Conservation (phyloP, 2,329 filamentous ascomycete genomes). For the Ceratocystis albifundus region DNA sequence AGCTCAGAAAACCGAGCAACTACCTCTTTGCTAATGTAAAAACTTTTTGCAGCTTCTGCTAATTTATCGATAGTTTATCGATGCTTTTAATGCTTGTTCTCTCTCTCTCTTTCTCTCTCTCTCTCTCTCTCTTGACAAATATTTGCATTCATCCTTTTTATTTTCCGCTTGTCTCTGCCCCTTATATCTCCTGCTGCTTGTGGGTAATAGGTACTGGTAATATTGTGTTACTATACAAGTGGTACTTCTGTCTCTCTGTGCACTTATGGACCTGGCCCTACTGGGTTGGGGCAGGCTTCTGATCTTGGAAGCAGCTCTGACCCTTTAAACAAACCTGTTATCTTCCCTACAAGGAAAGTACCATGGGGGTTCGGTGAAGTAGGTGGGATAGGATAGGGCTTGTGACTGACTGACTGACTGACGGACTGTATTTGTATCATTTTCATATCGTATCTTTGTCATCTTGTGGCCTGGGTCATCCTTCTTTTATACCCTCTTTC, state of each 20-base stretch:
- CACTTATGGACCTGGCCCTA: too few species aligned
- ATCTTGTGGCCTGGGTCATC: too few species aligned
- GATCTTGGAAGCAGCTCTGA: not conserved
- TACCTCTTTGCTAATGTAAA: too few species aligned
- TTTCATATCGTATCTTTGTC: too few species aligned
- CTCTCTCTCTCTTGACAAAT: constrained; percentile 7
- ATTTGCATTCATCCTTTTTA: not conserved
- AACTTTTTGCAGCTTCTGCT: too few species aligned
- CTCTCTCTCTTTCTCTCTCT: too few species aligned
- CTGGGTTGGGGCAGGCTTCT: too few species aligned
- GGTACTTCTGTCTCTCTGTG: not conserved
- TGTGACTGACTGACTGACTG: not conserved
- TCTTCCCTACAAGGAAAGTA: not conserved
- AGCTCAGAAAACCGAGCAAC: too few species aligned
- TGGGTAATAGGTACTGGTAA: not conserved
- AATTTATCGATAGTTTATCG: not conserved
- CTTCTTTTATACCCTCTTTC: too few species aligned
- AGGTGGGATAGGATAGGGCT: not conserved
- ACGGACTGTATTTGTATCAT: not conserved
- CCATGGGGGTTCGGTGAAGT: too few species aligned
- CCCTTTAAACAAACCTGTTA: not conserved
- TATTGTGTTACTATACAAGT: not conserved
- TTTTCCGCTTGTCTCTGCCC: not conserved
- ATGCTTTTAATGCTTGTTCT: not conserved
- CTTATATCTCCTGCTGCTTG: not conserved